Evolutionary conservation across 306 rosid species (phyloP).

Genomic region (Cicer yamashitae): DNA sequence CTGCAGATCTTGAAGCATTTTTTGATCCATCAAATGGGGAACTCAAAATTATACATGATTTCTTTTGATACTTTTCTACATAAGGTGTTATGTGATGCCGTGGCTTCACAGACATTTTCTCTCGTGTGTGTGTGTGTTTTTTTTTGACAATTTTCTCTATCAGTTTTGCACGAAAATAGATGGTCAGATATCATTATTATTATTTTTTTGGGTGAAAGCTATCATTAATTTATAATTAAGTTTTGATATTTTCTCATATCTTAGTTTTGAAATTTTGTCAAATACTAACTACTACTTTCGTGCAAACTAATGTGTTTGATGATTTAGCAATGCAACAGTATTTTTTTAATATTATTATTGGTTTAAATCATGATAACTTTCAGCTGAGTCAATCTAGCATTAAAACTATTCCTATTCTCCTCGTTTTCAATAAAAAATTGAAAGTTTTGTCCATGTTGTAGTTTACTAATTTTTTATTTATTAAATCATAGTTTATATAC

Average conservation of each 20-base stretch:
- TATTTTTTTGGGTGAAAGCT: background rate
- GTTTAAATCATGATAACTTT: no score
- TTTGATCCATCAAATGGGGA: conserved; percentile 73
- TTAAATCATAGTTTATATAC: no score
- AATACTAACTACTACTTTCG: no score
- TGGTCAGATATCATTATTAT: background rate
- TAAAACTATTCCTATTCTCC: no score
- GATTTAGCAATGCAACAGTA: no score
- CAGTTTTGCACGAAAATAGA: background rate
- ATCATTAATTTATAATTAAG: background rate
- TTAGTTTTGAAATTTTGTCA: no score
- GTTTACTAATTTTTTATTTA: no score
- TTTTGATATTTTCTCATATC: no score
- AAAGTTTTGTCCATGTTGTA: no score
- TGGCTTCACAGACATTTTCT: background rate
- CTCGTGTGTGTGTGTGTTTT: no score
- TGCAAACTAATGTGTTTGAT: no score
- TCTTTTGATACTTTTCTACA: conserved; percentile 44
- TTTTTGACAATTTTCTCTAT: background rate
- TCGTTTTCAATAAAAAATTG: background rate
- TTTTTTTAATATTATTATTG: no score
- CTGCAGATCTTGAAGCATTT: conserved; percentile 66
- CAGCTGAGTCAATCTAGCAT: background rate
- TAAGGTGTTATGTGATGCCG: background rate
- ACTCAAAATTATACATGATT: conserved; percentile 52